Percentiles rank a stretch among this genome's conserved stretches.
Evolutionary conservation across 192 early-diverging fungal species (phyloP).

Genomic region (Backusella sp.): DNA sequence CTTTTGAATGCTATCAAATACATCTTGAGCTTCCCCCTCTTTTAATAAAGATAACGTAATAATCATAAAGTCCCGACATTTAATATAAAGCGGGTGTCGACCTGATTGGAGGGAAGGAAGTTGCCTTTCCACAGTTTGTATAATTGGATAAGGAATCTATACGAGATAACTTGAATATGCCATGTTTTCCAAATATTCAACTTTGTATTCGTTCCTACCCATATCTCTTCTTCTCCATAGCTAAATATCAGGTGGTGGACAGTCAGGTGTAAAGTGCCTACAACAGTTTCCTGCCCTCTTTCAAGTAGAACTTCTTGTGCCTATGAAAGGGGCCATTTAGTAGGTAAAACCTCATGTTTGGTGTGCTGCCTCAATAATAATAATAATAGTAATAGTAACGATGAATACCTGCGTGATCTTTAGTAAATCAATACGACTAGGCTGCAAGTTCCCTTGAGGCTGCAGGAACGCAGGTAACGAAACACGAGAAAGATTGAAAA

Average conservation of each 20-base stretch:
- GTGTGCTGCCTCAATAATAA: not conserved
- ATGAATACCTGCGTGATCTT: conserved; percentile 30
- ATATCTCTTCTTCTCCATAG: conserved; percentile 54
- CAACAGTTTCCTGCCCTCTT: conserved; percentile 33
- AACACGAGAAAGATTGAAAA: conserved; percentile 14
- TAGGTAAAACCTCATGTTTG: not conserved
- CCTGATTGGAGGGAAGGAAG: conserved; percentile 43
- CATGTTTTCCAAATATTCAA: not conserved
- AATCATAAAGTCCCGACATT: conserved; percentile 82
- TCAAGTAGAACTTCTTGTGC: conserved; percentile 44
- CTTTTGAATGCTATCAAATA: conserved; percentile 77
- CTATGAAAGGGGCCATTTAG: conserved; percentile 12
- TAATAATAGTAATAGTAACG: not conserved
- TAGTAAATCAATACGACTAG: conserved; percentile 31
- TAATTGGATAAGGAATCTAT: conserved; percentile 81
- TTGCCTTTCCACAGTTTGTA: conserved; percentile 79
- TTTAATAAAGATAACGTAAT: conserved; percentile 65
- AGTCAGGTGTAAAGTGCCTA: conserved; percentile 68
- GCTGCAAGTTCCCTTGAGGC: conserved; percentile 11
- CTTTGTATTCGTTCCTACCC: conserved; percentile 46
- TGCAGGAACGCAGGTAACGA: conserved; percentile 16
- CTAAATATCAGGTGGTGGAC: conserved; percentile 78
- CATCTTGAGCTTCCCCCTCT: conserved; percentile 70
- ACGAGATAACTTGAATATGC: not conserved
- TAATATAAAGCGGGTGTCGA: conserved; percentile 55